Conservation (phyloP, 257 asterid species). For the Catharanthus roseus region DNA sequence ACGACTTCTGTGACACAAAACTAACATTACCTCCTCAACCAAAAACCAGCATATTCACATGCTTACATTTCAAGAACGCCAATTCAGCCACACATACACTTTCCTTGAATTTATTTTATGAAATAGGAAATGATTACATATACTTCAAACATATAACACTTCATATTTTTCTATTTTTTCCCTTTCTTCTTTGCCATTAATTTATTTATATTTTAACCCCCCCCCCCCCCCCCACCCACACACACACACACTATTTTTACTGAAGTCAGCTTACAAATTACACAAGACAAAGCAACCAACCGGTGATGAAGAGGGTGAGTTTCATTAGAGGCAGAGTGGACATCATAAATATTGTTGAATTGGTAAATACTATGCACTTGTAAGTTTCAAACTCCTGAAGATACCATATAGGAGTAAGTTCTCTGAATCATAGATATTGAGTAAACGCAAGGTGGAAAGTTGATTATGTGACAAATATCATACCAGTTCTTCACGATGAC, state of each 20-base stretch:
- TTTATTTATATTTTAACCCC: background rate
- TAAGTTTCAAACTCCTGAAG: background rate
- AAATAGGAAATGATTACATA: background rate
- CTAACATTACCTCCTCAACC: background rate
- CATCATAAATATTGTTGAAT: background rate
- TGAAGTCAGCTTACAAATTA: background rate
- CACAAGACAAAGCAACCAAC: background rate
- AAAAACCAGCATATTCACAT: background rate
- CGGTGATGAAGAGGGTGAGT: background rate
- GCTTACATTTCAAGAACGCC: background rate
- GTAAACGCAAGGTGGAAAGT: background rate
- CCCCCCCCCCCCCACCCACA: too few species aligned
- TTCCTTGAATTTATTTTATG: background rate
- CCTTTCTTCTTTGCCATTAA: background rate
- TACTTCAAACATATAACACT: background rate
- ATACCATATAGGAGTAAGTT: background rate
- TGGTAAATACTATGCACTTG: background rate
- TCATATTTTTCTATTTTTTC: background rate
- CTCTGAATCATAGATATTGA: background rate
- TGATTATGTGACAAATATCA: conserved; percentile 13
- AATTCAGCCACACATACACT: background rate
- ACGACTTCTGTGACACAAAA: background rate
- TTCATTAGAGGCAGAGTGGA: background rate
- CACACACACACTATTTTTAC: background rate
- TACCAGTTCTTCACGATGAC: conserved; percentile 95